Evolutionary conservation across 202 grass and related monocot species (phyloP), one percentile per base, ranked within the genome.

Genomic region (Panicum hallii): DNA sequence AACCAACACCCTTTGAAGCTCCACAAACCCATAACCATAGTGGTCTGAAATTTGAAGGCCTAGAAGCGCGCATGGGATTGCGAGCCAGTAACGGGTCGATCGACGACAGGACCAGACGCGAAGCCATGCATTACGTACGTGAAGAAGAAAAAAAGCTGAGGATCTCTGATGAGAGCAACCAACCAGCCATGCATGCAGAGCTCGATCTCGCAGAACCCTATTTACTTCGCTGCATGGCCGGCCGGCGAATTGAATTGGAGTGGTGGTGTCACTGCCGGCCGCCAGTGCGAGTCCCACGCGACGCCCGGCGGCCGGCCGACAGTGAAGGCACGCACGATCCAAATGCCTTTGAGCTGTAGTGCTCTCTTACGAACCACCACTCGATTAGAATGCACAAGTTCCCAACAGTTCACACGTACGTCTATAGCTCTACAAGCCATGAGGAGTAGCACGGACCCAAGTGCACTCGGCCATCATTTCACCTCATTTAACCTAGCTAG

Each of bases 201-300:
- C 15, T 41, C 64, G 36, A 67, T 67, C 60, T 63, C 36, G 64
- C 64, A 67, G 64, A 42, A 67, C 64, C 26, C 64, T 19, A 67
- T 20, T 67, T 67, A 67, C 64, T 66, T 67, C 64, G 34, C 64
- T 41, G 63, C 63, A 41, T 66, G 6, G 30, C 7, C 63, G 2
- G 63, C 63, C 16, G 63, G 63, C 64, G 64, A 42, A 41, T 41
- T 67, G 64, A 67, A 67, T 67, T 20, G 64, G 64, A 41, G 64
- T 67, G 34, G 32, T 32, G 32, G 63, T 67, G 63, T 20, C 63
- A 20, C 34, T 67, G 15, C 34, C 7, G 16, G 32, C 63, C 15
- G 34, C 32, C 32, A 19, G 63, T 41, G 63, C 6, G 15, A 66
- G 62, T 64, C 62, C 62, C 62, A 64, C 62, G 26, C 28, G 5